Conservation (phyloP, 2,329 filamentous ascomycete species). For the Sporothrix protearum region DNA sequence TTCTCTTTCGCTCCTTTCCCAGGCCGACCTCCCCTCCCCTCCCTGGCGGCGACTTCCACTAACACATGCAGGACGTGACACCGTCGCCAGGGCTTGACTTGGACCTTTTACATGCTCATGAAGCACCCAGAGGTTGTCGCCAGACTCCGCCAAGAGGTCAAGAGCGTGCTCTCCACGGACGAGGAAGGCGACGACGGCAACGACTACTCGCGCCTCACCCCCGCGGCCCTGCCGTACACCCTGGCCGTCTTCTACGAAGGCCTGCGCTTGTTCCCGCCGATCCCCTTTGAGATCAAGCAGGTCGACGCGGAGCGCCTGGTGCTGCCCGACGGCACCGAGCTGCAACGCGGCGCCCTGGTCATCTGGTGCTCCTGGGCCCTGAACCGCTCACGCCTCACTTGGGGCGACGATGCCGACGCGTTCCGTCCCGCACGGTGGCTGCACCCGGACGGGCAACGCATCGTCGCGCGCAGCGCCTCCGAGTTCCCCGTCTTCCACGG, state of each 20-base stretch:
- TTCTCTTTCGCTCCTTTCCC: too few species aligned
- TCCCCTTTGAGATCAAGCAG: conserved; percentile 65
- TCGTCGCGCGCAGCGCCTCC: conserved; percentile 46
- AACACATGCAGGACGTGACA: conserved; percentile 50
- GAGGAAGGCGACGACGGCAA: conserved; percentile 19
- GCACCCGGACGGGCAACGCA: conserved; percentile 26
- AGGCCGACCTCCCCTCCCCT: neutral
- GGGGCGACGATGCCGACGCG: conserved; percentile 53
- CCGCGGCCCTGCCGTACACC: conserved; percentile 51
- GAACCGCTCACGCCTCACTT: conserved; percentile 54
- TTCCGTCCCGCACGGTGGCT: conserved; percentile 60
- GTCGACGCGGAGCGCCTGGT: conserved; percentile 44
- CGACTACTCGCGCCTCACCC: conserved; percentile 40
- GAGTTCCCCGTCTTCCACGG: conserved; percentile 66
- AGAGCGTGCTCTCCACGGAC: conserved; percentile 30
- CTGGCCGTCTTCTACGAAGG: conserved; percentile 61
- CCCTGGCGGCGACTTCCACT: neutral
- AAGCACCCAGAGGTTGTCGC: conserved; percentile 43
- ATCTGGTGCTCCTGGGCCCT: conserved; percentile 64
- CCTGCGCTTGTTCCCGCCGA: conserved; percentile 59
- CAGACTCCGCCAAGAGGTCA: conserved; percentile 45
- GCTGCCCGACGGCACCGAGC: conserved; percentile 58
- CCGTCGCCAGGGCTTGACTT: conserved; percentile 63
- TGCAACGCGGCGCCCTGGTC: conserved; percentile 53
- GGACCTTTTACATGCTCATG: conserved; percentile 60